Base-by-base conservation (phyloP, 805 yeast genomes). In the Hanseniaspora meyeri region DNA sequence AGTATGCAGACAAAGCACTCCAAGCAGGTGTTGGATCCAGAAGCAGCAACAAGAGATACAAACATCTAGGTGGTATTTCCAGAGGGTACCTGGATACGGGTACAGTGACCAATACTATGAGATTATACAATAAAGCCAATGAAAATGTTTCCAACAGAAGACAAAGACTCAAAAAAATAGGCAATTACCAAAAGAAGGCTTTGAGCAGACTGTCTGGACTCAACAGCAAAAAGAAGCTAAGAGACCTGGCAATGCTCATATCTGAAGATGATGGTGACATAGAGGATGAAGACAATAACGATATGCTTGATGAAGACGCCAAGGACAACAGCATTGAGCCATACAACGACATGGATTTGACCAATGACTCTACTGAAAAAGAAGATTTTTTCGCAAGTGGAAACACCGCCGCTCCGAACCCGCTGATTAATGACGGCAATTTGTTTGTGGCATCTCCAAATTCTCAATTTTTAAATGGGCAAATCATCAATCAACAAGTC, bases 211-310 rank as follows among this genome's bases (percentile, higher is more conserved):
- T 46, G 3, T 20, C 57, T 5, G 57, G 51, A 12, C 20, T 16
- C 9, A 34, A 43, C 17, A 51, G 40, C 16, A 53, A 53, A 32
- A 53, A 46, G 27, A 53, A 53, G 27, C 31, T 53, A 4, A 53
- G 57, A 39, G 57, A 53, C 10, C 8, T 53, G 14, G 57, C 57
- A 14, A 38, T 38, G 49, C 46, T 51, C 51, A 46, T 53, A 29
- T 46, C 57, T 2, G 57, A 53, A 19, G 57, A 53, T n/a, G 57
- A 53, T 46, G 57, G 57, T 10, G 57, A 53, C 19, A 49, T 46
- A n/a, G 51, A 53, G 11, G 50, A 53, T 38, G 57, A 53, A 12
- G 57, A 36, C 24, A 53, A 43, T 36, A 43, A 51, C 27, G 49
- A 51, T 16, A 43, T 38, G 34, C 37, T 53, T 29, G 57, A 53